Evolutionary conservation across 805 yeast genomes (phyloP), one percentile per base, ranked within the genome.

Genomic region (Teunomyces pallodes): DNA sequence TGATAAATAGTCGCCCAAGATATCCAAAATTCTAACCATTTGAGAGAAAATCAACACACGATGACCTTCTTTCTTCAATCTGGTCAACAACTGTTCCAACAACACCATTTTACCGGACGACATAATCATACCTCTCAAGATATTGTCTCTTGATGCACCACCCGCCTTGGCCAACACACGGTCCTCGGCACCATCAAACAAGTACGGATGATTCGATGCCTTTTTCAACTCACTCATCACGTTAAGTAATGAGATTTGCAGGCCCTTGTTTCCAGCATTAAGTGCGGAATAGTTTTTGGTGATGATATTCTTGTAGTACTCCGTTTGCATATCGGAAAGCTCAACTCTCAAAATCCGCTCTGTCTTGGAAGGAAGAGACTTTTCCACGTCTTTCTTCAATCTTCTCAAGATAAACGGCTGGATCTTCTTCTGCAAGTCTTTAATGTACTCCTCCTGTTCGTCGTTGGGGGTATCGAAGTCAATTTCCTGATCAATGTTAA

Each of bases 91-190:
- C 65, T 94, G 91, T 69, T 94, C 99, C 45, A 94, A 73, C 42
- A 94, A 75, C 5, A 94, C 99, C 99, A 94, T 94, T 64, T 94
- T 94, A 59, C 99, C 99, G 6, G 96, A 88, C 13, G 95, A 88
- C 99, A 94, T 94, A 54, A 94, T 88, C 74, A 94, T 73, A 12
- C 99, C 99, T 62, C 90, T 82, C 36, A 94, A 69, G 16, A 87
- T 77, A 55, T 83, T 88, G 57, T 92, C 97, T 50, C 97, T 79
- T 1, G 90, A 76, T 20, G 70, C 66, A 28, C 75, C 69, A 16
- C 84, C 85, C 30, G 83, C 84, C 50, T 84, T 84, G 10, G 84
- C 72, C 50, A 86, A 69, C 30, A 94, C 90, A 49, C 85, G 79
- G 27, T 86, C 87, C 67, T 94, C 99, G 2, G 96, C 98, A 49